Evolutionary conservation across 2,329 filamentous ascomycete species (phyloP).

Genomic region (Emmonsia crescens): DNA sequence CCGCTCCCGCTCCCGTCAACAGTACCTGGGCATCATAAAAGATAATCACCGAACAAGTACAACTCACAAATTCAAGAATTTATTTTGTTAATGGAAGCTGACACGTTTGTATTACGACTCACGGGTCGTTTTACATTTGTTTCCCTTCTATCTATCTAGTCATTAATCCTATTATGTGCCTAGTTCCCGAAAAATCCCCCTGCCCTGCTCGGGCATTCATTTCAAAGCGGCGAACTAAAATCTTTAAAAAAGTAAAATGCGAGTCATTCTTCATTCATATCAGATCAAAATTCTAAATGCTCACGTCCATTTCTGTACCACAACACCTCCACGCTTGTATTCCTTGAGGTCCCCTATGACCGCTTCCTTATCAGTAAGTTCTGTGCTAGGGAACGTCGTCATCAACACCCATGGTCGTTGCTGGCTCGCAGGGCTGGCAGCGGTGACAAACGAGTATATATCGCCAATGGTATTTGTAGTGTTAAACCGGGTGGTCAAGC

Average conservation of each 20-base stretch:
- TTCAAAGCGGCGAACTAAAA: background rate
- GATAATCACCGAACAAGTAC: background rate
- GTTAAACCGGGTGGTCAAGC: constrained; percentile 53
- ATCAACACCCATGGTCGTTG: constrained; percentile 48
- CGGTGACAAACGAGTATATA: constrained; percentile 51
- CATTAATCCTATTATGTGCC: background rate
- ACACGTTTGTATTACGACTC: background rate
- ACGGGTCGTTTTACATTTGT: background rate
- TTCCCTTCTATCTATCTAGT: background rate
- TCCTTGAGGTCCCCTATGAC: constrained; percentile 38
- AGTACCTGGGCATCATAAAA: background rate
- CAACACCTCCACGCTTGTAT: constrained; percentile 41
- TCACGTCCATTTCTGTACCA: constrained; percentile 39
- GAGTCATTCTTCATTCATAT: background rate
- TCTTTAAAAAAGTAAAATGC: background rate
- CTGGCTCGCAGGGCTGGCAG: constrained; percentile 40
- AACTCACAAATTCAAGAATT: background rate
- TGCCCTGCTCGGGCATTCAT: background rate
- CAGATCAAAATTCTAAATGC: background rate
- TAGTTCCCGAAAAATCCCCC: background rate
- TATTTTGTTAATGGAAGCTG: background rate
- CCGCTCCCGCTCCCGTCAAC: background rate
- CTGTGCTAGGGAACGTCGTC: constrained; percentile 56
- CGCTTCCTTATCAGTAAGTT: constrained; percentile 45
- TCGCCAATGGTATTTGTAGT: constrained; percentile 54